Conservation (phyloP, 495 filamentous ascomycete genomes). For the Penicillium cinerascens region DNA sequence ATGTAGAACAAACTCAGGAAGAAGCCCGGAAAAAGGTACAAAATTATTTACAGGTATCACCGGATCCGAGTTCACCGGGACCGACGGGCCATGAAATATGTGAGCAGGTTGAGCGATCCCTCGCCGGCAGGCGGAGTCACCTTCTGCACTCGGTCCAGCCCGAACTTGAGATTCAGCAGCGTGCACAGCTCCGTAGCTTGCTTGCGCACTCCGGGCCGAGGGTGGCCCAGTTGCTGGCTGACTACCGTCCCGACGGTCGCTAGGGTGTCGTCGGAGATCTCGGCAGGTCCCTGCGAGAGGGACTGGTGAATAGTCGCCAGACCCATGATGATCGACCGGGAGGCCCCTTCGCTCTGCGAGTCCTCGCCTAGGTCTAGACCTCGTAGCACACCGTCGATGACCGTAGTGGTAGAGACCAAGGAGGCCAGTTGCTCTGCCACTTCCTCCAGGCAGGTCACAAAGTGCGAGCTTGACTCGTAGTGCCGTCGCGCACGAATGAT, state of each 20-base stretch:
- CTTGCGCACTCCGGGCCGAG: constrained; percentile 74
- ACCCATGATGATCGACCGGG: constrained; percentile 51
- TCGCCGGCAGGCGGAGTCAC: constrained; percentile 59
- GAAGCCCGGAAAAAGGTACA: background rate
- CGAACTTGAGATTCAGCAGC: constrained; percentile 62
- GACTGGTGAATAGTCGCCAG: constrained; percentile 20
- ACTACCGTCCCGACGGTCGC: constrained; percentile 53
- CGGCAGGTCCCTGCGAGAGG: constrained; percentile 17
- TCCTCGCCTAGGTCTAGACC: constrained; percentile 35
- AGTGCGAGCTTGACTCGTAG: constrained; percentile 51
- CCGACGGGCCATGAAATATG: constrained; percentile 74
- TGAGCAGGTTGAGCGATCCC: constrained; percentile 69
- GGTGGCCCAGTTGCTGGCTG: constrained; percentile 59
- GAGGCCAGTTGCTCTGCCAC: constrained; percentile 52
- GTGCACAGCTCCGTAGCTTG: constrained; percentile 76
- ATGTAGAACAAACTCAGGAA: background rate
- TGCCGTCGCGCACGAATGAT: constrained; percentile 61
- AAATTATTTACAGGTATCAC: constrained; percentile 1
- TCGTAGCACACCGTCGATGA: constrained; percentile 40
- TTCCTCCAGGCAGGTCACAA: constrained; percentile 56
- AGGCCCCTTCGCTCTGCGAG: constrained; percentile 24
- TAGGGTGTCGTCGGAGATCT: constrained; percentile 25
- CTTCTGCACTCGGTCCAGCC: constrained; percentile 59
- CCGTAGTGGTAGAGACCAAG: constrained; percentile 40
- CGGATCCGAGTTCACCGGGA: constrained; percentile 9